A percentile compares a stretch with the other conserved stretches of the same genome.
phyloP scores from a whole-genome alignment of 768 basidiomycete species.

The Phanerodontia chrysosporium region DNA sequence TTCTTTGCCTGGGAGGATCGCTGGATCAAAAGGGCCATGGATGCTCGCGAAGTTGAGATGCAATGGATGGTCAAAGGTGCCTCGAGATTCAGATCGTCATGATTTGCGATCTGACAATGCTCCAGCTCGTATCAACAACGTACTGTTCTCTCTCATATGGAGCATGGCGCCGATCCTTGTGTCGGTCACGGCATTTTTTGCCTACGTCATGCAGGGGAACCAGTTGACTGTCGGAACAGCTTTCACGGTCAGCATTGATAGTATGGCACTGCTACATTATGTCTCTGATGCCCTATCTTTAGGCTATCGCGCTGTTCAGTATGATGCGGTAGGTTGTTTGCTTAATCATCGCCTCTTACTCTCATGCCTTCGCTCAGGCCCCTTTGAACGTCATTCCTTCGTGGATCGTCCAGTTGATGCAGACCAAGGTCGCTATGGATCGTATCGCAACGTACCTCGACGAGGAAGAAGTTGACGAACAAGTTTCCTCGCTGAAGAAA shows the following conservation, averaged over 20 bases:
- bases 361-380: slow-evolving; percentile 13
- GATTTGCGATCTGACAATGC: neutral
- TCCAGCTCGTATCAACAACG: slow-evolving; percentile 63
- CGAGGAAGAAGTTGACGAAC: slow-evolving; percentile 60
- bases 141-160: slow-evolving; percentile 74
- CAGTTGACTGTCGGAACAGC: slow-evolving; percentile 75
- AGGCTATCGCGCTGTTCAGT: slow-evolving; percentile 77
- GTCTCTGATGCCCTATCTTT: too few species aligned
- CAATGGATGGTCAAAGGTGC: slow-evolving; percentile 71
- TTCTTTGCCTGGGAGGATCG: slow-evolving; percentile 80
- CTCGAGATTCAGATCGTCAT: neutral
- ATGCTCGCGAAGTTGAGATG: slow-evolving; percentile 67
- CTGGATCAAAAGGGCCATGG: slow-evolving; percentile 65
- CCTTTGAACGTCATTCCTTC: slow-evolving; percentile 80
- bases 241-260: slow-evolving; percentile 70
- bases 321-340: slow-evolving; percentile 64
- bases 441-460: slow-evolving; percentile 58
- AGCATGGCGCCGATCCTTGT: slow-evolving; percentile 72
- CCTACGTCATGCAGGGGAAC: slow-evolving; percentile 67
- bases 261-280: slow-evolving; percentile 14
- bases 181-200: slow-evolving; percentile 75
- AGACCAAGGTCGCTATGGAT: slow-evolving; percentile 53
- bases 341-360: neutral
- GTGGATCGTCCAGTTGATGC: slow-evolving; percentile 75
- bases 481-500: slow-evolving; percentile 54